A percentile compares a stretch with the other conserved stretches of the same genome.
Evolutionary conservation across 179 eudicot species (phyloP).

Genomic region (Spergularia azorica): DNA sequence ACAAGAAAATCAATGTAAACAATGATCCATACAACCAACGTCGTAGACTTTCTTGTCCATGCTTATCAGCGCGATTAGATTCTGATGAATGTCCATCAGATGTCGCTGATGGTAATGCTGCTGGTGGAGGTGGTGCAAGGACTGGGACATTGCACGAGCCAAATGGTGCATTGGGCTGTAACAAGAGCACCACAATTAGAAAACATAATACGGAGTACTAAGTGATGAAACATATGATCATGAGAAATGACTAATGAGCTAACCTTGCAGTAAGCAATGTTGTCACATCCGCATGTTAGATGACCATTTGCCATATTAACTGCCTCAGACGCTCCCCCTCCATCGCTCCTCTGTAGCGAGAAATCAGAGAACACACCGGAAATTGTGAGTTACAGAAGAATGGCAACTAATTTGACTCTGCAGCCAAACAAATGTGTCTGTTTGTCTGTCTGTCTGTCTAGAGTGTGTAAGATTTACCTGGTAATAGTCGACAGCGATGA

Average conservation of each 20-base stretch:
- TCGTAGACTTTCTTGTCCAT: not conserved
- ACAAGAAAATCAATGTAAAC: slow-evolving; percentile 15
- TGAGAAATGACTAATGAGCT: not conserved
- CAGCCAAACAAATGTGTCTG: not conserved
- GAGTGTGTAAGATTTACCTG: slow-evolving; percentile 28
- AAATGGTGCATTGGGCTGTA: slow-evolving; percentile 63
- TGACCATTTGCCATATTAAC: slow-evolving; percentile 84
- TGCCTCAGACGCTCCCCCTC: slow-evolving; percentile 89
- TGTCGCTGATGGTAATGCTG: slow-evolving; percentile 37
- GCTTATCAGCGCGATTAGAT: slow-evolving; percentile 24
- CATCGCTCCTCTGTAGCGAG: slow-evolving; percentile 68
- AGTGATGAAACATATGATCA: not conserved
- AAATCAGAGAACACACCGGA: not conserved
- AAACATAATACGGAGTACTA: not conserved
- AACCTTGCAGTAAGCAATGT: slow-evolving; percentile 89
- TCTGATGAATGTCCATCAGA: not conserved
- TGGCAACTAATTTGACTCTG: not conserved
- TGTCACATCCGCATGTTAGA: slow-evolving; percentile 70
- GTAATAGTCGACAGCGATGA: slow-evolving; percentile 57
- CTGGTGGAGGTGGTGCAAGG: slow-evolving; percentile 87
- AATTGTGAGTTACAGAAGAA: not conserved
- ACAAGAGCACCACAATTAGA: not conserved
- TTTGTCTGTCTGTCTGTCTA: too few relatives aligned
- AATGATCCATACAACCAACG: slow-evolving; percentile 30
- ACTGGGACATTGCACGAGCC: slow-evolving; percentile 62